These are phyloP conservation scores for Piloderma croceum DNA, from an alignment of 768 basidiomycete genomes.

Conservation along the genomic window DNA sequence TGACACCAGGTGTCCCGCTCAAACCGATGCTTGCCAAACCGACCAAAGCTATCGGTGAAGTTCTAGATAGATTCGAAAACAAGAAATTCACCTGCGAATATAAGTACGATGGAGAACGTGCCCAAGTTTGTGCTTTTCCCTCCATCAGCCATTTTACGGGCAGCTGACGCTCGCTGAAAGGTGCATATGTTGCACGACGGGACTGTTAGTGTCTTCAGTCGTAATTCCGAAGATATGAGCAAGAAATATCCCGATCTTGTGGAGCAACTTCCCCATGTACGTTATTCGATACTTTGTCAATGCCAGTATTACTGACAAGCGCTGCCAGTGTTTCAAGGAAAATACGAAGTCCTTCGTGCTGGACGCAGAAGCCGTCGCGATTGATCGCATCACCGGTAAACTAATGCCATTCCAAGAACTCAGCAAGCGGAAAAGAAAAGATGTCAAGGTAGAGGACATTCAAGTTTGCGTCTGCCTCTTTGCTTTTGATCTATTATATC, in stretches of 20 bases:
- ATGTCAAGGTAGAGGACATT: slow-evolving; percentile 96
- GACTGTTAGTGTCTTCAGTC: slow-evolving; percentile 83
- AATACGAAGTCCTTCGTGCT: slow-evolving; percentile 86
- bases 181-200: slow-evolving; percentile 84
- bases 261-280: slow-evolving; percentile 81
- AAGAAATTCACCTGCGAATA: slow-evolving; percentile 98
- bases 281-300: slow-evolving; percentile 10
- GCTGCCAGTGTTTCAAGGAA: slow-evolving; percentile 65
- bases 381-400: slow-evolving; percentile 77
- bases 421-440: slow-evolving; percentile 90
- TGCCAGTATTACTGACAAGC: slow-evolving; percentile 1
- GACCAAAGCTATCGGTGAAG: slow-evolving; percentile 97
- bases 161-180: slow-evolving; percentile 28
- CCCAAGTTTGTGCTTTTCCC: slow-evolving; percentile 59
- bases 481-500: slow-evolving; percentile 92
- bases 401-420: slow-evolving; percentile 98
- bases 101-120: slow-evolving; percentile 98
- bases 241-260: slow-evolving; percentile 99
- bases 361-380: slow-evolving; percentile 95
- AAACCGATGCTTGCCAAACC: slow-evolving; percentile 99
- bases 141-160: too few species aligned
- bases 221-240: slow-evolving; percentile 99
- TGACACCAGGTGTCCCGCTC: slow-evolving; percentile 92
- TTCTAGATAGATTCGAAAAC: slow-evolving; percentile 92
- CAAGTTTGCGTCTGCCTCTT: slow-evolving; percentile 95